Evolutionary conservation across 2,329 filamentous ascomycete genomes (phyloP).

Genomic region (Xylaria sp.): DNA sequence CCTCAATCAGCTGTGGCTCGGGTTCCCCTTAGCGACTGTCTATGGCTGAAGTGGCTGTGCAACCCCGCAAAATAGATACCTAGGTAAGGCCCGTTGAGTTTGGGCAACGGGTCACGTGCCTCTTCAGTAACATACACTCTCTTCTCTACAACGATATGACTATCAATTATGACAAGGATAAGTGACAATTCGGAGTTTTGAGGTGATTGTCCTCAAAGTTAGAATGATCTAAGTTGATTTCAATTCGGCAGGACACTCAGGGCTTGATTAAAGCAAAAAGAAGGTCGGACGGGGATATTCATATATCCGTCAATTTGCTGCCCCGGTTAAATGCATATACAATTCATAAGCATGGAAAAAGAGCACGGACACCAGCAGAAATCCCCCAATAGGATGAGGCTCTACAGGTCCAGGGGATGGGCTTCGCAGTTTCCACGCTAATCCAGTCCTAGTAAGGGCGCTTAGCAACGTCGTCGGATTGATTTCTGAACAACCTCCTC

Average conservation of each 20-base stretch:
- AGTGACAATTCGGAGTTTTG: too few relatives aligned
- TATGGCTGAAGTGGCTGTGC: conserved; percentile 3
- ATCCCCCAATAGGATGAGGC: conserved; percentile 24
- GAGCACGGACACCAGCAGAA: conserved; percentile 5
- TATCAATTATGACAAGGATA: neutral
- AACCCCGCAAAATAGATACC: neutral
- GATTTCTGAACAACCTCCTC: conserved; percentile 42
- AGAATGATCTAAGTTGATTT: too few relatives aligned
- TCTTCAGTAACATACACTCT: neutral
- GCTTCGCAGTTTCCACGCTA: conserved; percentile 29
- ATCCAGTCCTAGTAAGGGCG: conserved; percentile 36
- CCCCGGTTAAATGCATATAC: neutral
- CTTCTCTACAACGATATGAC: neutral
- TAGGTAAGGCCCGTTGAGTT: too few relatives aligned
- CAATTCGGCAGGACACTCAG: neutral
- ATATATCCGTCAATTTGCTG: neutral
- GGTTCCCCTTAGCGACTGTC: neutral
- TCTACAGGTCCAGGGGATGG: conserved; percentile 12
- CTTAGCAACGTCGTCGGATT: conserved; percentile 39
- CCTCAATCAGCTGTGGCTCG: conserved; percentile 2
- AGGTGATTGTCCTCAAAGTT: too few relatives aligned
- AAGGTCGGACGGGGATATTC: too few relatives aligned
- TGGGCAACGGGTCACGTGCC: neutral
- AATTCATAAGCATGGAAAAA: neutral
- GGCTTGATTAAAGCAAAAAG: neutral